Base-by-base conservation (phyloP, 805 yeast genomes). In the Candida succiphila region DNA sequence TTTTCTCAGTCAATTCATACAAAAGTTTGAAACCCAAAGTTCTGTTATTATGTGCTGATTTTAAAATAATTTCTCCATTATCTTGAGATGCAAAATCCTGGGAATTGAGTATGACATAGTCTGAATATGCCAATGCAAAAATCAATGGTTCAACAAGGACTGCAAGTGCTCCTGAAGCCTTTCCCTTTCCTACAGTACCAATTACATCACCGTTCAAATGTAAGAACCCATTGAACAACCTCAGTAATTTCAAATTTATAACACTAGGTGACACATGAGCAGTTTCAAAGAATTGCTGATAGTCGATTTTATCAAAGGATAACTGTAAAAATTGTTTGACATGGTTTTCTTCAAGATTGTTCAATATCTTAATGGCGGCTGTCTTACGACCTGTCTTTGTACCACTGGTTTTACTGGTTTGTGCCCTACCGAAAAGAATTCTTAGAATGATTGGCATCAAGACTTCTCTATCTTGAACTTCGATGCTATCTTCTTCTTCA, bases 341-440 rank as follows among this genome's bases (percentile, higher is more conserved):
- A 43, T 73, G 67, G 5, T 60, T 49, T 14, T 68, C 68, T 3
- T 64, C 54, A 30, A 85, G 61, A 38, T 65, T 74, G 4, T 83
- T 78, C 31, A 85, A 54, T 6, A 76, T 61, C 17, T 78, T 65
- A 10, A 84, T 63, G 7, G 84, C 78, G 7, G 92, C 84, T 45
- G 65, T 68, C 41, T 85, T 81, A 42, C 82, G 69, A 22, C 87
- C 78, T 35, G 73, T 69, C 48, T 83, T 83, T 20, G 77, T 70
- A 38, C 85, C 86, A 51, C 82, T 78, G 2, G 72, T 61, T 35
- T 65, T 69, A 4, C 77, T 65, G 1, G 78, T 69, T 55, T 85
- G 94, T 7, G 87, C 85, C 37, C 94, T 69, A 7, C 97, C 97
- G 55, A 79, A 89, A 16, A 92, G 60, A 18, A 92, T 78, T 43